Evolutionary conservation across 805 yeast species (phyloP), one percentile per base, ranked within the genome.

Genomic region (Torulaspora microellipsoides): DNA sequence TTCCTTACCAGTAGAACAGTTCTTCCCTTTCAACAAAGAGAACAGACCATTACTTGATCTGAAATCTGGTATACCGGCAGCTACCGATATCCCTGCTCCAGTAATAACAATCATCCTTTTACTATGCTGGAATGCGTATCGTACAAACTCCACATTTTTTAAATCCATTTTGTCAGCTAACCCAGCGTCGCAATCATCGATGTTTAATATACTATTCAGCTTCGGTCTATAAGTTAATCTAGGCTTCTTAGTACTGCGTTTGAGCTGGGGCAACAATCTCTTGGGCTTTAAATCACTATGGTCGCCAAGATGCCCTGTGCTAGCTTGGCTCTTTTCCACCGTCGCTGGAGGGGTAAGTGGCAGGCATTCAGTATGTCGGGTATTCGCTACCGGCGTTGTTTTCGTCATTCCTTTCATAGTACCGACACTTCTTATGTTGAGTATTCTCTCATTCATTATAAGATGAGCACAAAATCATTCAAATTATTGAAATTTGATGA

Each of bases 11-110:
- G 59, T 59, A 0, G 63, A 49, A 3, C 69, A 60, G 10, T 72
- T 59, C 53, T 77, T 59, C 2, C 65, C 57, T 33, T 69, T 67
- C 31, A 78, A 62, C 11, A 77, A 76, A 43, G 77, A 76, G 59
- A 89, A 86, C 37, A 89, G 71, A 1, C 95, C 95, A 47, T 80
- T 69, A 1, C 87, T 76, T 7, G 95, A 84, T 59, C 96, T 68
- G 58, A 88, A 84, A 55, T 84, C 93, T 3, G 96, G 96, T 31
- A 88, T 89, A 4, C 96, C 96, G 1, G 95, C 87, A 25, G 85
- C 83, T 42, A 90, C 93, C 10, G 95, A 86, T 14, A 86, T 78
- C 2, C 96, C 96, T 13, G 97, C 97, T 9, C 97, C 97, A 1
- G 90, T 78, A 25, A 89, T 73, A 25, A 83, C 76, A 2, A 86